phyloP scores from a whole-genome alignment of 768 basidiomycete genomes.

The Boletus insuetus region DNA sequence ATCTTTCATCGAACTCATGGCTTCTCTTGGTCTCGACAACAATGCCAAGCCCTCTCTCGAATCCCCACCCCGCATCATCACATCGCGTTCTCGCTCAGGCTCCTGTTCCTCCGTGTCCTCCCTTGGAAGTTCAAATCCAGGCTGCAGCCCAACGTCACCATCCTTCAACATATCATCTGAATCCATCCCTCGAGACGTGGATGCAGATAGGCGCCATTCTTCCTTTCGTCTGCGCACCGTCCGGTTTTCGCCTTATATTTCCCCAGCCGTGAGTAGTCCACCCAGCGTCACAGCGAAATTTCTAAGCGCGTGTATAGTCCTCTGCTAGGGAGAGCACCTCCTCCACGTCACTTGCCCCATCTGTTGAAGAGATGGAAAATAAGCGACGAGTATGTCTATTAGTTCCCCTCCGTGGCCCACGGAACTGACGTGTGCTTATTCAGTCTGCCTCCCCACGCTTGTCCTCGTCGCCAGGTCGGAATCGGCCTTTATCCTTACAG shows the following conservation, averaged over 20 bases:
- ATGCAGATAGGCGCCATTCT: constrained; percentile 27
- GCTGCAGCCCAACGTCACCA: constrained; percentile 31
- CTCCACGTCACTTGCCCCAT: constrained; percentile 35
- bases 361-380: constrained; percentile 25
- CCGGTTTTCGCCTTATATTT: constrained; percentile 32
- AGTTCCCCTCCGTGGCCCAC: constrained; percentile 26
- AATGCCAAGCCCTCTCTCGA: constrained; percentile 27
- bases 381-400: constrained; percentile 36
- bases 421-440: constrained; percentile 30
- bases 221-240: constrained; percentile 26
- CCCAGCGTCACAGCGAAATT: not conserved
- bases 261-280: constrained; percentile 25
- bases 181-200: constrained; percentile 27
- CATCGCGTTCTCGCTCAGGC: constrained; percentile 35
- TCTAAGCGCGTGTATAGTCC: constrained; percentile 28
- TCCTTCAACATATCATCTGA: constrained; percentile 35
- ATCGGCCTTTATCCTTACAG: constrained; percentile 43
- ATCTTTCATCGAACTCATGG: constrained; percentile 87
- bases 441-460: constrained; percentile 36
- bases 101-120: constrained; percentile 48
- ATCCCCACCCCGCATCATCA: constrained; percentile 24
- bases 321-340: constrained; percentile 45
- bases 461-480: constrained; percentile 42
- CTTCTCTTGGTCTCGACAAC: constrained; percentile 71
- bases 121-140: constrained; percentile 36